A percentile compares a stretch with the other conserved stretches of the same genome.
phyloP scores from a whole-genome alignment of 495 filamentous ascomycete genomes.

The Peziza echinospora region DNA sequence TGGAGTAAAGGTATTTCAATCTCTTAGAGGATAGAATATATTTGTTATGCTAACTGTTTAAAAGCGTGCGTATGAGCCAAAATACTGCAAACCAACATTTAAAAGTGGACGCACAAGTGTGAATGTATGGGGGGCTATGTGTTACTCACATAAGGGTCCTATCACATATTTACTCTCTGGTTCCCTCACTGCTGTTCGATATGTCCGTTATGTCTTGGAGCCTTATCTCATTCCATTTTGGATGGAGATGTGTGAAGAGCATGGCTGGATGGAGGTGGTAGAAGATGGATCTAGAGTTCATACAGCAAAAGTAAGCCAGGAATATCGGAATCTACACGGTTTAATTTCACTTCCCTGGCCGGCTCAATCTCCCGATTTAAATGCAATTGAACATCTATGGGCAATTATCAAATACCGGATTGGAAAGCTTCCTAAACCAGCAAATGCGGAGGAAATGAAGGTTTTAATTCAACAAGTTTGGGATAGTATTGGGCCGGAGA shows the following conservation, averaged over 20 bases:
- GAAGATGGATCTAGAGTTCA: conserved; percentile 1
- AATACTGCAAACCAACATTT: not conserved
- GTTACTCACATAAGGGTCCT: not conserved
- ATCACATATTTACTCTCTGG: not conserved
- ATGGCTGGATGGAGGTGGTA: conserved; percentile 1
- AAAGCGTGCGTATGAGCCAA: not conserved
- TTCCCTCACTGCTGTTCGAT: not conserved
- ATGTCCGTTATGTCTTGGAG: not conserved
- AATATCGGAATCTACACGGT: not conserved
- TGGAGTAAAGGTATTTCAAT: too few relatives aligned
- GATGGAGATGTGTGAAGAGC: conserved; percentile 2
- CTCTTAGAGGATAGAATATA: too few relatives aligned
- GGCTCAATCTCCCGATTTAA: conserved; percentile 4
- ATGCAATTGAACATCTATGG: conserved; percentile 5
- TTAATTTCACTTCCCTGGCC: not conserved
- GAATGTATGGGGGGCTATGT: conserved; percentile 1
- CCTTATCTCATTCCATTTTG: too few relatives aligned
- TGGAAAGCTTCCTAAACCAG: not conserved
- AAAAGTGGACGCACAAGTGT: not conserved
- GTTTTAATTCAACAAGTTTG: conserved; percentile 4
- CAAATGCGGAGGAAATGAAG: not conserved
- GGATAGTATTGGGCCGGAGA: conserved; percentile 1
- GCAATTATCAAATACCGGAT: conserved; percentile 1
- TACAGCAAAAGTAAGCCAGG: not conserved
- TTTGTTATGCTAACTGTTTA: too few relatives aligned